Evolutionary conservation across 192 early-diverging fungal species (phyloP).

Genomic region (Coemansia sp.): DNA sequence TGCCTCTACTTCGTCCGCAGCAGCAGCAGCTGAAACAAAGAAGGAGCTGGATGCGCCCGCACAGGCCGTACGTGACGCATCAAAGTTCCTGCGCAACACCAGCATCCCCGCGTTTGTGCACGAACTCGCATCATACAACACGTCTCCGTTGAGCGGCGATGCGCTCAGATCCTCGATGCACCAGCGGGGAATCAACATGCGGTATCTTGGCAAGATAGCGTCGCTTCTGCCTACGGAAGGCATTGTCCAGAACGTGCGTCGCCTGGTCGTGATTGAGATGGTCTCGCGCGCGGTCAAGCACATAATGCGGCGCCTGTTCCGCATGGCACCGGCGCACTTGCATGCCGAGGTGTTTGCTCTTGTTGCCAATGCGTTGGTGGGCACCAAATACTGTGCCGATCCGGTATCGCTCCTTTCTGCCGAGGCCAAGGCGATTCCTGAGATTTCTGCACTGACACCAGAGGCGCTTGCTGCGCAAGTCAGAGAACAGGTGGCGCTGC

Average conservation of each 20-base stretch:
- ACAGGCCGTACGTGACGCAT: conserved; percentile 70
- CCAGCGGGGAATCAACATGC: conserved; percentile 95
- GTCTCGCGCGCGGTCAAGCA: conserved; percentile 83
- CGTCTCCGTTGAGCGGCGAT: conserved; percentile 76
- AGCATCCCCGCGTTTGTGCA: conserved; percentile 66
- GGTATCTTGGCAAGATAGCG: conserved; percentile 85
- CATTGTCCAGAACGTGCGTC: conserved; percentile 38
- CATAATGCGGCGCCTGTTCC: conserved; percentile 73
- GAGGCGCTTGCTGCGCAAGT: conserved; percentile 61
- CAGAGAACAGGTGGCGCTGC: conserved; percentile 62
- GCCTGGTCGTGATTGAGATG: conserved; percentile 86
- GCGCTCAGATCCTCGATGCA: conserved; percentile 83
- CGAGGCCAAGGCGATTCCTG: conserved; percentile 31
- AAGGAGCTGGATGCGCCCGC: conserved; percentile 54
- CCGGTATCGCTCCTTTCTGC: conserved; percentile 57
- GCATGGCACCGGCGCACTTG: conserved; percentile 59
- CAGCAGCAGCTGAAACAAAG: neutral
- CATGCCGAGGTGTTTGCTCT: conserved; percentile 72
- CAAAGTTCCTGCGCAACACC: conserved; percentile 73
- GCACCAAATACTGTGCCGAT: conserved; percentile 59
- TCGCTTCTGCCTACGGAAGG: conserved; percentile 59
- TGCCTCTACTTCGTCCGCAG: neutral
- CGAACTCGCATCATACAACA: conserved; percentile 64
- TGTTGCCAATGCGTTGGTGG: conserved; percentile 82
- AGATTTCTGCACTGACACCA: conserved; percentile 68